Conservation (phyloP, 768 basidiomycete genomes). For the Naematelia encephala region DNA sequence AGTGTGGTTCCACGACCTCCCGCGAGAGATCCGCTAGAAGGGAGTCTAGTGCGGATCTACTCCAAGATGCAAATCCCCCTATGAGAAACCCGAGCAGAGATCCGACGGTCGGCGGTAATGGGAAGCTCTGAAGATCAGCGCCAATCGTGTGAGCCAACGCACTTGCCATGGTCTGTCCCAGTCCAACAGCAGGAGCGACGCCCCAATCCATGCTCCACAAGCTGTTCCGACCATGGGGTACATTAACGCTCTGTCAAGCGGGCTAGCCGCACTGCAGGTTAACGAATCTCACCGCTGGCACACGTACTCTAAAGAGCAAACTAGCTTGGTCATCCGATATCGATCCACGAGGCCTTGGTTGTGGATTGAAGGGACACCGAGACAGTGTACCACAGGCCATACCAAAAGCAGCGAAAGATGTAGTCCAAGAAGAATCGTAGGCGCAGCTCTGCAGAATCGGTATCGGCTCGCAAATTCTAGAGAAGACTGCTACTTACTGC, state of each 20-base stretch:
- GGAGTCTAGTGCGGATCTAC: slow-evolving; percentile 20
- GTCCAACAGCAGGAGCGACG: slow-evolving; percentile 81
- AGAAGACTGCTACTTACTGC: slow-evolving; percentile 52
- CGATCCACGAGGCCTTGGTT: slow-evolving; percentile 57
- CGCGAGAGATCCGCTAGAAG: neutral
- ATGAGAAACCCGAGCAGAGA: slow-evolving; percentile 38
- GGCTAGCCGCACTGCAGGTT: slow-evolving; percentile 57
- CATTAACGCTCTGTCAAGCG: slow-evolving; percentile 71
- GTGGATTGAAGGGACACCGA: slow-evolving; percentile 62
- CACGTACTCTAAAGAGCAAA: slow-evolving; percentile 73
- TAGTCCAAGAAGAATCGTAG: slow-evolving; percentile 66
- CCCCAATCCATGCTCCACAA: slow-evolving; percentile 75
- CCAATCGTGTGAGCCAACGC: slow-evolving; percentile 31
- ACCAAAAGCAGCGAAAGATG: slow-evolving; percentile 65
- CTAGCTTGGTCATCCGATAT: slow-evolving; percentile 72
- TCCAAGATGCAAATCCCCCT: slow-evolving; percentile 15
- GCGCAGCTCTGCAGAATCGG: slow-evolving; percentile 53
- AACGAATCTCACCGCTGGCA: neutral
- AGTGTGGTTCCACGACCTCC: neutral
- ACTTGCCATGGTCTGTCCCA: slow-evolving; percentile 99
- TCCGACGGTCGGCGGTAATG: slow-evolving; percentile 32
- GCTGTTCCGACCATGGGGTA: slow-evolving; percentile 73
- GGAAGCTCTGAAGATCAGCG: slow-evolving; percentile 30
- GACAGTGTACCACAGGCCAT: slow-evolving; percentile 66
- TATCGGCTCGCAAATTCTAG: too few species aligned